Conservation (phyloP, 2,329 filamentous ascomycete genomes). For the Coniochaeta sp. region DNA sequence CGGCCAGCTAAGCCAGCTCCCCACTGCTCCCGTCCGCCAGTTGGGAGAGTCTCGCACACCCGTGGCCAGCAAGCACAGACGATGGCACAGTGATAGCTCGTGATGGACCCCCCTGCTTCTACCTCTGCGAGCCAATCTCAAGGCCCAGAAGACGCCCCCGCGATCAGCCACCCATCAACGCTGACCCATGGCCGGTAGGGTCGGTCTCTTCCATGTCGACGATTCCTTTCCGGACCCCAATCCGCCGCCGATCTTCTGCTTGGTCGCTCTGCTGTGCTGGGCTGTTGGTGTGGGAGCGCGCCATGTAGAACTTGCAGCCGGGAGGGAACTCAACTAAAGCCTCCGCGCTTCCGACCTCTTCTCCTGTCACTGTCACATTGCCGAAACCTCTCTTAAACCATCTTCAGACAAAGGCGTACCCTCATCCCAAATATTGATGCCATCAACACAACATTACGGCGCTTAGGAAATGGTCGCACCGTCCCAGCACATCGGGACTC, state of each 20-base stretch:
- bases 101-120: neutral
- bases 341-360: neutral
- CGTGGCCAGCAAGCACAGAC: neutral
- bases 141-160: neutral
- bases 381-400: slow-evolving; percentile 1
- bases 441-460: neutral
- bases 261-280: neutral
- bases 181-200: neutral
- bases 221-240: neutral
- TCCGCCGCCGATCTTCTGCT: neutral
- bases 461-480: neutral
- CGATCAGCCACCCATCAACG: neutral
- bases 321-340: neutral
- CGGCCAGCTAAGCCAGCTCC: neutral
- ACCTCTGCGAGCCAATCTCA: neutral
- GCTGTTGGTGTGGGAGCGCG: neutral
- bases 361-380: slow-evolving; percentile 1
- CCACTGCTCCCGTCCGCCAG: neutral
- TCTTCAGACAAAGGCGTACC: neutral
- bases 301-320: neutral
- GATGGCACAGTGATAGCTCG: neutral
- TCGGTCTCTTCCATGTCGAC: neutral
- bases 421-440: neutral
- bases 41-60: neutral
- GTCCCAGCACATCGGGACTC: neutral